Base-by-base conservation (phyloP, 1,284 basidiomycete genomes). In the Trametes hirsuta region DNA sequence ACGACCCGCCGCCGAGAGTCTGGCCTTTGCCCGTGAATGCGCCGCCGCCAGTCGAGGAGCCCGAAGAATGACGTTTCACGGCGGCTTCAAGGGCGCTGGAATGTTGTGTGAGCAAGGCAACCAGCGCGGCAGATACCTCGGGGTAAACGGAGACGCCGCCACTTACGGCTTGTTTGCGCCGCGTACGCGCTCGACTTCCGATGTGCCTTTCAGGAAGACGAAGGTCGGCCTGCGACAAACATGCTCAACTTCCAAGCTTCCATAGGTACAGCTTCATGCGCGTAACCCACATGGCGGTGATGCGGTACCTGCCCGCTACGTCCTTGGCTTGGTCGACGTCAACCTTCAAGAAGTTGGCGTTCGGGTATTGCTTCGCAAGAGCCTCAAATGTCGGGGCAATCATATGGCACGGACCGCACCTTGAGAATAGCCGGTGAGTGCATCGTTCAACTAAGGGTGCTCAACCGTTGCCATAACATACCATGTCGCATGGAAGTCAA, bases 401-500 rank as follows among this genome's bases (percentile, higher is more conserved):
- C 56, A 80, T 79, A 72, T 90, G 89, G 71, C 91, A 93, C 37
- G 90, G 90, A 3, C 88, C 87, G 81, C 91, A 93, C 90, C 90
- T 91, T 40, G 21, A 18, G 22, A 35, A 24, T 45, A 35, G 55
- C 44, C 66, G 55, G 45, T 30, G 12, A 35, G 45, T 21, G 8
- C 9, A 18, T 24, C 2, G 6, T 34, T 11, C 3, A 4, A 2
- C 34, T 18, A 5, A 6, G 15, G 46, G 30, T 30, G 5, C 30
- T 4, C 4, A 35, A 53, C 45, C 40, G 12, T 18, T 30, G 57
- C 45, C 45, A 14, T 25, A 21, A 21, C 75, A 65, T 65, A 89
- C 90, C 90, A 92, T 64, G 84, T 82, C 58, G 90, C 90, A 73
- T 92, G 88, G 68, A 93, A 93, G 74, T 93, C 91, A 63, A 93